These are phyloP conservation scores for Paxillus involutus DNA, from an alignment of 768 basidiomycete species.

Conservation along the genomic window DNA sequence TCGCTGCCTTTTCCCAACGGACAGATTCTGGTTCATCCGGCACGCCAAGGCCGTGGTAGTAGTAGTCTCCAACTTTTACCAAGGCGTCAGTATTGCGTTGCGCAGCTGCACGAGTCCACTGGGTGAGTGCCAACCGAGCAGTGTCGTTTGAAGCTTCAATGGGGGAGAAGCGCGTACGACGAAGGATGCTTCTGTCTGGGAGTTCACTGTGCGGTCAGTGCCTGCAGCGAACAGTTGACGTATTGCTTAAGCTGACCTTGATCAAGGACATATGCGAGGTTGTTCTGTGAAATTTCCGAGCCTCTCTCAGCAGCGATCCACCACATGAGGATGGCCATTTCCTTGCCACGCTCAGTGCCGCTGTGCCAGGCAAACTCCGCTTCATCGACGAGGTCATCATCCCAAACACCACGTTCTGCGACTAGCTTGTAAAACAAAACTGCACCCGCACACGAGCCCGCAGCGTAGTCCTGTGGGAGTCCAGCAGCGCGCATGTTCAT, in stretches of 20 bases:
- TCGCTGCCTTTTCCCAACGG: slow-evolving; percentile 86
- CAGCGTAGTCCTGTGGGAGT: slow-evolving; percentile 47
- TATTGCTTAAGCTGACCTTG: slow-evolving; percentile 59
- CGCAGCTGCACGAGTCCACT: slow-evolving; percentile 92
- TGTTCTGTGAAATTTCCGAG: slow-evolving; percentile 91
- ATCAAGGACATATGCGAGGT: slow-evolving; percentile 89
- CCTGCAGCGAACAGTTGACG: slow-evolving; percentile 31
- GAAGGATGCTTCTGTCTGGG: slow-evolving; percentile 69
- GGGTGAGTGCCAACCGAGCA: slow-evolving; percentile 79
- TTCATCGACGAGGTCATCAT: slow-evolving; percentile 76
- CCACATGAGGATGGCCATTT: slow-evolving; percentile 89
- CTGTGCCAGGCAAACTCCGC: slow-evolving; percentile 77
- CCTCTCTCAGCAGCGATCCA: slow-evolving; percentile 94
- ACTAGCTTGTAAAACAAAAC: slow-evolving; percentile 94
- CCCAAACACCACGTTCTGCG: slow-evolving; percentile 88
- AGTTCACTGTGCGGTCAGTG: background rate
- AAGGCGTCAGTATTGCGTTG: slow-evolving; percentile 96
- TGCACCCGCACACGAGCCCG: slow-evolving; percentile 84
- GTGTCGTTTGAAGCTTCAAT: slow-evolving; percentile 79
- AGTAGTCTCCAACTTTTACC: slow-evolving; percentile 98
- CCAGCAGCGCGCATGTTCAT: slow-evolving; percentile 44
- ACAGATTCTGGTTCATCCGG: slow-evolving; percentile 59
- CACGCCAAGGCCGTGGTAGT: slow-evolving; percentile 87
- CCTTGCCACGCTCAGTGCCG: slow-evolving; percentile 67
- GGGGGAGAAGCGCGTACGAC: slow-evolving; percentile 66